Evolutionary conservation across 176 grass and related monocot species (phyloP), one percentile per base, ranked within the genome.

Genomic region (Elaeis guineensis): DNA sequence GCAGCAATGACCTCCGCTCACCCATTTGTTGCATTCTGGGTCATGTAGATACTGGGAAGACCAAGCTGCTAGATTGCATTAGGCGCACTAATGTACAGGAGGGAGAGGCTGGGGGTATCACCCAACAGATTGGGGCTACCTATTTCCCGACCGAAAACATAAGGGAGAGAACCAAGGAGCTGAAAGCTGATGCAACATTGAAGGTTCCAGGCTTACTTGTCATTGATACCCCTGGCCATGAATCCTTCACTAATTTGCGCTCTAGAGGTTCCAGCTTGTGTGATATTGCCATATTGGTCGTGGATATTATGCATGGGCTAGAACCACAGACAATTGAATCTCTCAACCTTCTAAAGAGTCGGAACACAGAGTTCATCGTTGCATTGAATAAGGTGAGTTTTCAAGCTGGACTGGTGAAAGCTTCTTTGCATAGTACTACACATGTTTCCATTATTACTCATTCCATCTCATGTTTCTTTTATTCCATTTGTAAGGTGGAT

Each of bases 141-240:
- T 90, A 96, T 80, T 90, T 96, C 75, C 92, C 87, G 48, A 87
- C 83, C 44, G 93, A 97, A 73, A 97, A 97, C 59, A 97, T 97
- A 66, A 91, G 93, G 71, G 93, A 97, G 72, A 97, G 93, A 78
- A 97, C 93, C 32, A 90, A 59, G 66, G 80, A 87, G 75, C 64
- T 96, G 55, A 96, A 96, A 82, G 87, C 83, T 54, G 86, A 96
- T 85, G 83, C 92, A 55, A 90, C 80, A 50, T 77, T 96, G 16
- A 90, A 96, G 78, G 86, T 90, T 76, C 92, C 92, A 60, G 91
- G 92, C 23, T 75, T 91, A 70, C 83, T 96, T 79, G 92, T 96
- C 65, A 96, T 96, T 72, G 92, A 96, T 73, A 96, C 92, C 58
- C 92, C 92, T 35, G 91, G 92, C 12, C 92, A 96, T 0, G 87